Evolutionary conservation across 805 yeast genomes (phyloP).

Genomic region (Metschnikowia picachoensis): DNA sequence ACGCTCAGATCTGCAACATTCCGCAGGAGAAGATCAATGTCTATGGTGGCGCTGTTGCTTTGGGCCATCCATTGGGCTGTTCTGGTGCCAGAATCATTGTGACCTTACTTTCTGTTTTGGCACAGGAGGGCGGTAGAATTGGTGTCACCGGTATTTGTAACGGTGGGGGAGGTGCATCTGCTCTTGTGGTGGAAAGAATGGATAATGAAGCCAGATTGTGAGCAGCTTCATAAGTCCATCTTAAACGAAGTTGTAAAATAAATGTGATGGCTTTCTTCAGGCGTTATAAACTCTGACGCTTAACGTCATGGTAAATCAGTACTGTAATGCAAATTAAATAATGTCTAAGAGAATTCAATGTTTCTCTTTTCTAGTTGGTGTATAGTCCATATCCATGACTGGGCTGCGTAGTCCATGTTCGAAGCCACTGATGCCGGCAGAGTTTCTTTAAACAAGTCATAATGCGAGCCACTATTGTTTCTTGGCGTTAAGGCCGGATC

Average conservation of each 20-base stretch:
- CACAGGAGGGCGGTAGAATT: conserved; percentile 73
- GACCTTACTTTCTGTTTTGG: conserved; percentile 74
- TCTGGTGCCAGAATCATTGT: conserved; percentile 95
- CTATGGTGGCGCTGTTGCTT: conserved; percentile 94
- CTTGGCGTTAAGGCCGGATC: conserved; percentile 46
- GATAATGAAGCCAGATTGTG: conserved; percentile 37
- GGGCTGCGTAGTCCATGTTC: conserved; percentile 55
- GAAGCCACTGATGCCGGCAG: conserved; percentile 56
- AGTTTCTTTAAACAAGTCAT: conserved; percentile 43
- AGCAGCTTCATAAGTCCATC: not conserved
- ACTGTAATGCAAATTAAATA: not conserved
- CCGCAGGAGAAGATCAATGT: conserved; percentile 71
- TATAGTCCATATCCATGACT: conserved; percentile 79
- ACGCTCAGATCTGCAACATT: conserved; percentile 63
- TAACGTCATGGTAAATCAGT: too few relatives aligned
- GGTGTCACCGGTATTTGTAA: conserved; percentile 98
- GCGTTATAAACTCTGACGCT: too few relatives aligned
- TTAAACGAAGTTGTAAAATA: not conserved
- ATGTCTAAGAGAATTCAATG: conserved; percentile 20
- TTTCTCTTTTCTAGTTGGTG: conserved; percentile 51
- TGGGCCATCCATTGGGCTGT: conserved; percentile 94
- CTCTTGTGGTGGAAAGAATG: conserved; percentile 77
- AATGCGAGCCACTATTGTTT: conserved; percentile 68
- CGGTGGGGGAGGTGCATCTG: conserved; percentile 99
- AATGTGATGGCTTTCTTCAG: not conserved